These are phyloP conservation scores for Tulasnella sp. DNA, from an alignment of 768 basidiomycete species.

Conservation along the genomic window DNA sequence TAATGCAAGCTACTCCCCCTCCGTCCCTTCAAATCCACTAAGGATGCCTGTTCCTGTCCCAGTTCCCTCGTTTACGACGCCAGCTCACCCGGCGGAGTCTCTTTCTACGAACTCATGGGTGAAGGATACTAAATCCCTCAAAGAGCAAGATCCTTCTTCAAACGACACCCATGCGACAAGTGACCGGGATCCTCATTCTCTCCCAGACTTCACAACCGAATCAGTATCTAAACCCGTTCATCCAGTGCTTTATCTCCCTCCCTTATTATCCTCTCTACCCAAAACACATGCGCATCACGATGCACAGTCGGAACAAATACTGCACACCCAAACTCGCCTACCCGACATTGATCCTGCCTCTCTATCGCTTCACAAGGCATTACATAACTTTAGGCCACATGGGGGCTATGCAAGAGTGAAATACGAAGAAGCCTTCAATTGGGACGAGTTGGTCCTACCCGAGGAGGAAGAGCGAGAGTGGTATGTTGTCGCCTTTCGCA, in stretches of 20 bases:
- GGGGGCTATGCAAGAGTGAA: conserved; percentile 37
- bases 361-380: conserved; percentile 61
- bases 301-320: conserved; percentile 23
- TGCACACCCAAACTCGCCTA: conserved; percentile 57
- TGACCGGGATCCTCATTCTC: conserved; percentile 36
- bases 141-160: too few species aligned
- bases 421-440: conserved; percentile 80
- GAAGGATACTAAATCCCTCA: too few species aligned
- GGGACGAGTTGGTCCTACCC: conserved; percentile 56
- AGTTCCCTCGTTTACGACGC: too few species aligned
- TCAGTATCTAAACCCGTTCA: conserved; percentile 25
- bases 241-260: conserved; percentile 70
- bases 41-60: too few species aligned
- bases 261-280: conserved; percentile 57
- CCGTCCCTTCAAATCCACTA: too few species aligned
- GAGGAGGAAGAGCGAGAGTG: conserved; percentile 66
- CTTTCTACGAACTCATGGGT: too few species aligned
- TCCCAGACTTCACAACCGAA: conserved; percentile 38
- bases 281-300: conserved; percentile 13
- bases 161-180: not conserved
- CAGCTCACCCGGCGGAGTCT: too few species aligned
- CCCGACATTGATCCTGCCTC: conserved; percentile 80
- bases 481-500: conserved; percentile 88
- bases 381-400: conserved; percentile 60
- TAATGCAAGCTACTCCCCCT: too few species aligned